These are phyloP conservation scores for Nicotiana otophora DNA, from an alignment of 257 asterid genomes.

Conservation along the genomic window DNA sequence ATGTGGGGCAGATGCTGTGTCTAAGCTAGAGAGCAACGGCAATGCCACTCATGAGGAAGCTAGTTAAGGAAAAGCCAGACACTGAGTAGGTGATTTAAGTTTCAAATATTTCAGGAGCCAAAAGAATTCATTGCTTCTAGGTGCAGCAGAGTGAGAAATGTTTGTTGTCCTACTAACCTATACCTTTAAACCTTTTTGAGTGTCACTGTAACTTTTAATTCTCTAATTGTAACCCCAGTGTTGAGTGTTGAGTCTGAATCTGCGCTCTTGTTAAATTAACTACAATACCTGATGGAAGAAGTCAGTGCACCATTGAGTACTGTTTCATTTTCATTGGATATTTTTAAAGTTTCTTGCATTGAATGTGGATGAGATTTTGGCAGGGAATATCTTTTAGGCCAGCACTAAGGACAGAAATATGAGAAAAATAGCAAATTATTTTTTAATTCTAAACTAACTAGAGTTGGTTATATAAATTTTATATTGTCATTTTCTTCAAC, in stretches of 20 bases:
- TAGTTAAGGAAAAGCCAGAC: conserved; percentile 21
- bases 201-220: conserved; percentile 9
- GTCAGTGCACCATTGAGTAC: not conserved
- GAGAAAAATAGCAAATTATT: too few species aligned
- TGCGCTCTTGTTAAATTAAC: conserved; percentile 3
- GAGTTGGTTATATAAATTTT: not conserved
- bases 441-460: too few species aligned
- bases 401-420: not conserved
- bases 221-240: not conserved
- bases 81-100: conserved; percentile 15
- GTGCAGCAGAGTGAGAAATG: conserved; percentile 14
- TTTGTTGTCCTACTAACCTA: conserved; percentile 21
- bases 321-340: not conserved
- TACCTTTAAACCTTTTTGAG: conserved; percentile 13
- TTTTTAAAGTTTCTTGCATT: not conserved
- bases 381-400: not conserved
- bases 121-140: conserved; percentile 16
- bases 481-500: too few species aligned
- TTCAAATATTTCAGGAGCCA: not conserved
- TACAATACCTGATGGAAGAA: too few species aligned
- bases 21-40: conserved; percentile 43
- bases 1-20: conserved; percentile 56
- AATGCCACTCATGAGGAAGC: conserved; percentile 38
- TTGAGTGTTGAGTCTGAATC: conserved; percentile 6
- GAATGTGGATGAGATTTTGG: not conserved